Evolutionary conservation across 148 eudicot species (phyloP), one percentile per base, ranked within the genome.

Genomic region (Vaccinium macrocarpon): DNA sequence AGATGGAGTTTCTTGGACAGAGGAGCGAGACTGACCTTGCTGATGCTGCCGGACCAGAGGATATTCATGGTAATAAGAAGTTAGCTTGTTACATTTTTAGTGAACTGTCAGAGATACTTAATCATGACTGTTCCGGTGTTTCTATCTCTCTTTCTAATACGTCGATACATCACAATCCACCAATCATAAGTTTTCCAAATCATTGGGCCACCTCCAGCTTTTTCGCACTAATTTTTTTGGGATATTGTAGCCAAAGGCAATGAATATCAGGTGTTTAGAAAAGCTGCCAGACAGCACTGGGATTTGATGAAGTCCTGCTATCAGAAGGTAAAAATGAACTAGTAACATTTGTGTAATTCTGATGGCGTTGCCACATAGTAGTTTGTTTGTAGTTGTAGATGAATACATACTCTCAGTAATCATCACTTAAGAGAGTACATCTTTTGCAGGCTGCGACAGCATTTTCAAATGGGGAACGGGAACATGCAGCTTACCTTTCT

Each of bases 361-460:
- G 18, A 35, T 52, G 48, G 55, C 38, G 6, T 50, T 38, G 52
- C 42, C 25, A 16, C 11, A 8, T 7, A 18, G 14, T 35, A 56
- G 15, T 78, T 2, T 76, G 6, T 78, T 48, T 66, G 70, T 76
- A 53, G 38, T 61, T 82, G 25, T 71, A 25, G 82, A 38, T 29
- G 62, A 70, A 38, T 29, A 46, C 74, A 76, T 76, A 25, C 66
- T 35, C 64, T 21, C 8, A 66, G 55, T 55, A 70, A 52, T 79
- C 55, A 18, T 71, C 32, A 84, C 5, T 25, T 73, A n/a, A 61
- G 38, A 76, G 48, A 79, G 80, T 32, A 70, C 81, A 81, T 61
- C 57, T 84, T 49, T 38, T 90, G 83, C 87, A 97, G 99, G 99
- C 99, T 84, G 92, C 97, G n/a, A 71, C 93, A 71, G 98, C 99